Evolutionary conservation across 75 land plant genomes (phyloP).

Genomic region (Gnetum montanum): DNA sequence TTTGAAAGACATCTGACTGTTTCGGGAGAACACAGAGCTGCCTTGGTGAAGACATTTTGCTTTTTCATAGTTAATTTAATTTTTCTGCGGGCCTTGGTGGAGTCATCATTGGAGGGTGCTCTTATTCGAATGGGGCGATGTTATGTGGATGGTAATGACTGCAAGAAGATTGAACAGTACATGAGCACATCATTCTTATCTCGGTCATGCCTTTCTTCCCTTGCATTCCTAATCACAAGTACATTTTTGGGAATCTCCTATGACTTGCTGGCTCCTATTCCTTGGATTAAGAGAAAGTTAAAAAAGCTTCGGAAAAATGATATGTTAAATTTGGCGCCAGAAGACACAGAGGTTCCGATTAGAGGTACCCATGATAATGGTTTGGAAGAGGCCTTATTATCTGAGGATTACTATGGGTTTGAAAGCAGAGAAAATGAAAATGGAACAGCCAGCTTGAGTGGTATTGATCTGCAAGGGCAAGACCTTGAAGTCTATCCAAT

Average conservation of each 20-base stretch:
- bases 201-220: slow-evolving; percentile 70
- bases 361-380: slow-evolving; percentile 27
- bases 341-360: slow-evolving; percentile 43
- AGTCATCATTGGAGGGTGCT: slow-evolving; percentile 68
- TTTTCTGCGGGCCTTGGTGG: slow-evolving; percentile 64
- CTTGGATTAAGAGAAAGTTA: slow-evolving; percentile 78
- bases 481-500: slow-evolving; percentile 62
- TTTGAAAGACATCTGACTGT: slow-evolving; percentile 79
- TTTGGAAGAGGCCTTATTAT: slow-evolving; percentile 39
- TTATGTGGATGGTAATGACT: slow-evolving; percentile 76
- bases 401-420: slow-evolving; percentile 16
- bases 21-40: slow-evolving; percentile 85
- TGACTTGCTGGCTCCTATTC: slow-evolving; percentile 79
- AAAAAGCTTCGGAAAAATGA: slow-evolving; percentile 56
- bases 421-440: slow-evolving; percentile 5
- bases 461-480: slow-evolving; percentile 35
- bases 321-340: slow-evolving; percentile 58
- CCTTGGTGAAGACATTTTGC: slow-evolving; percentile 71
- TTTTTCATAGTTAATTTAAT: slow-evolving; percentile 88
- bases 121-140: slow-evolving; percentile 62
- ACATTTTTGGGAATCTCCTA: slow-evolving; percentile 81
- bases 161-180: slow-evolving; percentile 72
- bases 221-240: slow-evolving; percentile 81
- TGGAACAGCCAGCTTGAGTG: slow-evolving; percentile 11
- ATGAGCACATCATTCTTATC: slow-evolving; percentile 76